Base-by-base conservation (phyloP, 2,329 filamentous ascomycete species). In the Alternaria burnsii region DNA sequence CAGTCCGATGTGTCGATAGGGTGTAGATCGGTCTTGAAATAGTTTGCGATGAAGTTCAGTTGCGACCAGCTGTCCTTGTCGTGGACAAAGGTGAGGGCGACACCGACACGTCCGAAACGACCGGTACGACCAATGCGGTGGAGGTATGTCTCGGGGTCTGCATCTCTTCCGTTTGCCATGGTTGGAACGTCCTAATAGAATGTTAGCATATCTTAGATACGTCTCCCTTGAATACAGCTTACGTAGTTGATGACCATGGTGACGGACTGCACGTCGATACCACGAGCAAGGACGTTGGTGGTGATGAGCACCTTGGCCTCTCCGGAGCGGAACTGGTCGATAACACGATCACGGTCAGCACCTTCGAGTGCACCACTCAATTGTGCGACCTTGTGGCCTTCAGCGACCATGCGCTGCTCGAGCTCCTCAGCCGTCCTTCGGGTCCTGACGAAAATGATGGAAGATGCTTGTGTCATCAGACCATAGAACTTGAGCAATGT, bases 241-340 rank as follows among this genome's bases (percentile, higher is more conserved):
- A 86, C 85, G 80, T 99, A 99, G 84, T 99, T 99, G 84, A 99
- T 93, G 55, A 99, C 95, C 90, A 99, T 95, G 10, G 93, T 97
- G 14, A 99, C 95, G 28, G 89, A 89, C 82, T 96, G 80, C 76
- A 98, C 83, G 75, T 99, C 95, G 72, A 99, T 98, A 76, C 95
- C 95, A 75, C 95, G 93, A 9, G 95, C 92, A 59, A 99, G 87
- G 38, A 99, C 94, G 75, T 99, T 99, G 70, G 95, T 99, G 1
- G 95, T 96, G 75, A 99, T 97, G 63, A 99, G 89, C 9, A 99
- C 95, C 83, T 99, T 99, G 73, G 93, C 93, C 60, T 90, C 86
- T 40, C 94, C 94, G 44, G 82, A 87, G 59, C 95, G 89, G 87
- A 99, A 99, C 58, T 91, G 87, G 73, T 94, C 88, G 62, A 99